phyloP scores from a whole-genome alignment of 495 filamentous ascomycete genomes.

The Hyaloscypha bicolor region DNA sequence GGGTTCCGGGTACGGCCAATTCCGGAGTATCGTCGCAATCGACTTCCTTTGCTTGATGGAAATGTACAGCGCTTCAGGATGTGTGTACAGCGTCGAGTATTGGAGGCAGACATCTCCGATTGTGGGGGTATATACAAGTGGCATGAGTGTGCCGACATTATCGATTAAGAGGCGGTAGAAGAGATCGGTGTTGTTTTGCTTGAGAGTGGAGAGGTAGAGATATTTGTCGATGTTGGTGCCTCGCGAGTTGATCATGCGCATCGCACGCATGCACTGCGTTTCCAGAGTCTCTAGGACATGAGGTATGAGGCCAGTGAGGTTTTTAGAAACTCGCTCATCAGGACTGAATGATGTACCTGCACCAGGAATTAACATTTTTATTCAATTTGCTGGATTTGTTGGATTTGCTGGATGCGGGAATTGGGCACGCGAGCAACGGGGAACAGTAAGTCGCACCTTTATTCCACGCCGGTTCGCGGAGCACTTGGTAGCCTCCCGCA shows the following conservation, averaged over 20 bases:
- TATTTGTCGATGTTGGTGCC: slow-evolving; percentile 89
- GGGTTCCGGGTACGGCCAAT: slow-evolving; percentile 85
- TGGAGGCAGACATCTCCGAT: slow-evolving; percentile 95
- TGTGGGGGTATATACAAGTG: slow-evolving; percentile 95
- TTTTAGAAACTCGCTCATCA: slow-evolving; percentile 56
- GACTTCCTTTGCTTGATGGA: slow-evolving; percentile 88
- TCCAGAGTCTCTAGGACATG: slow-evolving; percentile 56
- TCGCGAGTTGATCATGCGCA: slow-evolving; percentile 72
- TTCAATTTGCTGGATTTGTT: slow-evolving; percentile 9
- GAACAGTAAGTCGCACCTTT: slow-evolving; percentile 43
- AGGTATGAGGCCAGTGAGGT: slow-evolving; percentile 59
- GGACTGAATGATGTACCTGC: slow-evolving; percentile 59
- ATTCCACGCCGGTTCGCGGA: slow-evolving; percentile 60
- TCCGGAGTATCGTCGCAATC: slow-evolving; percentile 78
- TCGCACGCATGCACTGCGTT: slow-evolving; percentile 55
- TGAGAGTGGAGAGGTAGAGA: slow-evolving; percentile 85
- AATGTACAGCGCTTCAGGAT: slow-evolving; percentile 91
- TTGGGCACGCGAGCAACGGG: not conserved
- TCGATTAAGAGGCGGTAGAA: slow-evolving; percentile 94
- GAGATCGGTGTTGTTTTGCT: slow-evolving; percentile 86
- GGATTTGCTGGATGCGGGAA: not conserved
- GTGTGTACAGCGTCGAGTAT: slow-evolving; percentile 95
- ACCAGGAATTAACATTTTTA: not conserved
- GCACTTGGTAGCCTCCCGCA: slow-evolving; percentile 57
- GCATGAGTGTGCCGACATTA: slow-evolving; percentile 88